These are phyloP conservation scores for Penicillium dipodomyicola DNA, from an alignment of 495 filamentous ascomycete genomes.

Conservation along the genomic window DNA sequence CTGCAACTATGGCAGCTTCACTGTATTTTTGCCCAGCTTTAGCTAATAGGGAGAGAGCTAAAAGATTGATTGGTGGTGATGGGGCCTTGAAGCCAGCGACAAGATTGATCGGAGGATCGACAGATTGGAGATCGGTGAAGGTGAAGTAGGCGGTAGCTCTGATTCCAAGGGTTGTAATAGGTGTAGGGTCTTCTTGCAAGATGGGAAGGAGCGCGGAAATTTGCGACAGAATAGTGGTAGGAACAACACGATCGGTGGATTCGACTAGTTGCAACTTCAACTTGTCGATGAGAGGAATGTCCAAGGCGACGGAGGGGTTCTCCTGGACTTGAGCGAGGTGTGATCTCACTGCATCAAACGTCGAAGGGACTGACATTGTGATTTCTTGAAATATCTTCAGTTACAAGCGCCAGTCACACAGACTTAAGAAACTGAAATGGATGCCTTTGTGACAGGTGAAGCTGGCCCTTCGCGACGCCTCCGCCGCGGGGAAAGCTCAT, in stretches of 20 bases:
- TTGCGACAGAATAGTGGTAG: slow-evolving; percentile 43
- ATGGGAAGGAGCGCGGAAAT: slow-evolving; percentile 47
- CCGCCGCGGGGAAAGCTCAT: slow-evolving; percentile 16
- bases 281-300: slow-evolving; percentile 39
- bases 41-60: slow-evolving; percentile 66
- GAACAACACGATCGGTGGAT: slow-evolving; percentile 35
- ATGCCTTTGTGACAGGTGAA: background rate
- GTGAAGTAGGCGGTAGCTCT: slow-evolving; percentile 38
- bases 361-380: slow-evolving; percentile 41
- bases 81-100: slow-evolving; percentile 56
- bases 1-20: slow-evolving; percentile 68
- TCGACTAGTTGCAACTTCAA: slow-evolving; percentile 43
- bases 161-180: slow-evolving; percentile 45
- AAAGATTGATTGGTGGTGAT: slow-evolving; percentile 62
- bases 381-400: background rate
- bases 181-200: slow-evolving; percentile 52
- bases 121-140: slow-evolving; percentile 44
- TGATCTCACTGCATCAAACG: slow-evolving; percentile 36
- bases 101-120: slow-evolving; percentile 49
- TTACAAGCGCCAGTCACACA: background rate
- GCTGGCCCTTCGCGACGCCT: background rate
- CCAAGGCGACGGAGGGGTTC: slow-evolving; percentile 38
- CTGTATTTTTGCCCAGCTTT: slow-evolving; percentile 62
- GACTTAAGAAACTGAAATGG: background rate
- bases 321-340: slow-evolving; percentile 39